Evolutionary conservation across 805 yeast genomes (phyloP).

Genomic region (Lachancea cidri): DNA sequence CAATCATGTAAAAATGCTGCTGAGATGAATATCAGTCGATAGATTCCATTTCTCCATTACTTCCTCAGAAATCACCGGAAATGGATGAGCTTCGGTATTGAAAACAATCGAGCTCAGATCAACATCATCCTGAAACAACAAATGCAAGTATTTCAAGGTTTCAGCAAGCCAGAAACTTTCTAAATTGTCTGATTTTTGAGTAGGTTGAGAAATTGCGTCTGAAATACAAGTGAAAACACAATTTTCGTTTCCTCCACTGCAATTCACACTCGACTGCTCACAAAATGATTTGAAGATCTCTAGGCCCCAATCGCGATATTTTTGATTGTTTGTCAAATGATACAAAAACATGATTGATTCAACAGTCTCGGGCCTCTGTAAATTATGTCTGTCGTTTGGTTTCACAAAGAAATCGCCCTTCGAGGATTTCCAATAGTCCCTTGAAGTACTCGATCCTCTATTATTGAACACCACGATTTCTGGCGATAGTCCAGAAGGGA

Average conservation of each 20-base stretch:
- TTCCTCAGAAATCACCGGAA: conserved; percentile 52
- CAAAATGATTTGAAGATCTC: conserved; percentile 72
- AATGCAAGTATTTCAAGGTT: conserved; percentile 78
- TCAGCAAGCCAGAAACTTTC: conserved; percentile 95
- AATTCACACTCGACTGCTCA: conserved; percentile 48
- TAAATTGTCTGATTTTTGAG: conserved; percentile 61
- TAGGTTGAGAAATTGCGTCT: conserved; percentile 56
- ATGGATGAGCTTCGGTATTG: conserved; percentile 92
- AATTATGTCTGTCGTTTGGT: conserved; percentile 69
- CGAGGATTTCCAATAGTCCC: conserved; percentile 30
- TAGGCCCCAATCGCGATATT: conserved; percentile 86
- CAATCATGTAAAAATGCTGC: conserved; percentile 75
- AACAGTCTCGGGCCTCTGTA: conserved; percentile 92
- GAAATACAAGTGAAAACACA: conserved; percentile 56
- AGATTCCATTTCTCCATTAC: conserved; percentile 5
- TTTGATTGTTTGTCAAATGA: conserved; percentile 72
- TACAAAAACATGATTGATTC: conserved; percentile 79
- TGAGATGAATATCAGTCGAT: too few species aligned
- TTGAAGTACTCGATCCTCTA: conserved; percentile 11
- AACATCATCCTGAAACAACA: conserved; percentile 68
- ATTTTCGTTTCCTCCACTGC: conserved; percentile 26
- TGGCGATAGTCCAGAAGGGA: conserved; percentile 77
- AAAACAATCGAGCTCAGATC: conserved; percentile 69
- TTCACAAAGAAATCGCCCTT: conserved; percentile 61
- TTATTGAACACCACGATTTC: conserved; percentile 85